Conservation (phyloP, 768 basidiomycete species). For the Lyophyllum atratum region DNA sequence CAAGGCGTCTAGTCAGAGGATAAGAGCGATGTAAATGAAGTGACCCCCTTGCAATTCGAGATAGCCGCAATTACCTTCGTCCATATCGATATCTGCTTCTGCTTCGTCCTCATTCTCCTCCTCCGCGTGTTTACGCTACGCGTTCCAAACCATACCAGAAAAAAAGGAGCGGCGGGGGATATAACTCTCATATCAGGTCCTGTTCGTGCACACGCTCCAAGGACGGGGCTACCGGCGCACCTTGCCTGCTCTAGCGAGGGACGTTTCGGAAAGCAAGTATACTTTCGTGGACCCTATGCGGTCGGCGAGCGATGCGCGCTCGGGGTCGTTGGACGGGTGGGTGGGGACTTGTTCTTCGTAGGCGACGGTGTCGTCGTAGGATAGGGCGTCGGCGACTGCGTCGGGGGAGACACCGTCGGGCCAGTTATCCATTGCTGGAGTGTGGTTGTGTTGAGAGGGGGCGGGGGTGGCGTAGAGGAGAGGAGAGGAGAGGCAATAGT, state of each 20-base stretch:
- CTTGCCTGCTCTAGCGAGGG: constrained; percentile 64
- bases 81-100: constrained; percentile 33
- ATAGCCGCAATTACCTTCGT: constrained; percentile 27
- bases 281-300: constrained; percentile 76
- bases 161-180: constrained; percentile 20
- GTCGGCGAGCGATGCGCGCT: constrained; percentile 49
- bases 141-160: constrained; percentile 35
- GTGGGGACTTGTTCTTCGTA: constrained; percentile 60
- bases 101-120: constrained; percentile 35
- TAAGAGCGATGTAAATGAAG: neutral
- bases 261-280: constrained; percentile 74
- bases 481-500: constrained; percentile 1
- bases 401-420: constrained; percentile 36
- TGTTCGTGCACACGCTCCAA: constrained; percentile 35
- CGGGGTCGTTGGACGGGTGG: constrained; percentile 26
- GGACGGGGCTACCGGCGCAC: constrained; percentile 57
- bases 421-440: constrained; percentile 51
- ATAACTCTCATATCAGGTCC: constrained; percentile 47
- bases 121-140: constrained; percentile 45
- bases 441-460: neutral
- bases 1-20: constrained; percentile 40
- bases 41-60: neutral
- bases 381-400: constrained; percentile 33
- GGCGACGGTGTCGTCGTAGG: constrained; percentile 55
- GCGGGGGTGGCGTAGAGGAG: constrained; percentile 11